These are phyloP conservation scores for Diddensiella transvaalensis DNA, from an alignment of 805 yeast genomes.

Conservation along the genomic window DNA sequence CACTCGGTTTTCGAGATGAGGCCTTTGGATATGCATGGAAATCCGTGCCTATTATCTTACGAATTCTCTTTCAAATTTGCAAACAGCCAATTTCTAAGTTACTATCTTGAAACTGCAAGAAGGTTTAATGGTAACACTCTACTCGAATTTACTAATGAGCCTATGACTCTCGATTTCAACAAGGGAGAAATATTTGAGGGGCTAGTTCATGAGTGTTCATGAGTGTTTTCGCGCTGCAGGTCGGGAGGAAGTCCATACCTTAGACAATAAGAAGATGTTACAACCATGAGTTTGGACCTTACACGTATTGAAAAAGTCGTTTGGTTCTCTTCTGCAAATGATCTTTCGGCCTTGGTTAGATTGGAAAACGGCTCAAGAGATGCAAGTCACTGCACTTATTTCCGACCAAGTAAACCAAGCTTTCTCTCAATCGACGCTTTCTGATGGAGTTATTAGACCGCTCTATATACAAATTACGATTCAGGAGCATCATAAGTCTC, in stretches of 20 bases:
- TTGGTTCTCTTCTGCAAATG: too few species aligned
- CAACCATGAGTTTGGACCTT: background rate
- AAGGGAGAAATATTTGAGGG: background rate
- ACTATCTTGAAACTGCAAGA: background rate
- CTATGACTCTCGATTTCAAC: too few species aligned
- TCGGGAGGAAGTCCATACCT: background rate
- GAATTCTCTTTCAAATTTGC: background rate
- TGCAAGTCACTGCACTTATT: background rate
- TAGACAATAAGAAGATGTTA: background rate
- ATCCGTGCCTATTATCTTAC: background rate
- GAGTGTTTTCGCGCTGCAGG: background rate
- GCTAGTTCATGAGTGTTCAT: background rate
- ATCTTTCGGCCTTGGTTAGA: too few species aligned
- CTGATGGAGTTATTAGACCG: background rate
- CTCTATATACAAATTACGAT: background rate
- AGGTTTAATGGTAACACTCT: background rate
- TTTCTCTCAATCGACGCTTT: background rate
- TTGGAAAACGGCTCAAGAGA: too few species aligned
- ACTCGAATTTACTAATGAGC: background rate
- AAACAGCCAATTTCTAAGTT: background rate
- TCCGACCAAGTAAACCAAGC: background rate
- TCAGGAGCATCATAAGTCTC: background rate
- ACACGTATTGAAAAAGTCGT: background rate
- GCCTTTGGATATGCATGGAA: background rate
- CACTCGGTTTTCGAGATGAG: conserved; percentile 3